Base-by-base conservation (phyloP, 2,329 filamentous ascomycete genomes). In the Davidsoniella eucalypti region DNA sequence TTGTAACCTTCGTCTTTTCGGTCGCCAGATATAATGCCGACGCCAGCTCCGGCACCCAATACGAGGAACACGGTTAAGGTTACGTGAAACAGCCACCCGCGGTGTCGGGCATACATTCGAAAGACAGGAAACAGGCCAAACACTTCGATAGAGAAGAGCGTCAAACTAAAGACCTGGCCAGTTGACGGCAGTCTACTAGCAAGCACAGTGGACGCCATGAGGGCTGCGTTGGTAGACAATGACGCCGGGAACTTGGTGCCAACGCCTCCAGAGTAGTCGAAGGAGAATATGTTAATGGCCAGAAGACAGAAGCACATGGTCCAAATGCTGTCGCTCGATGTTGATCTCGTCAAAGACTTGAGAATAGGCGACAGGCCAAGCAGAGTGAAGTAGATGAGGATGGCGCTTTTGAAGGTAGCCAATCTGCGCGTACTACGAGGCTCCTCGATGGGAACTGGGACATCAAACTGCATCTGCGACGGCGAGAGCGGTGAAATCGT, bases 61-160 rank as follows among this genome's bases (percentile, higher is more conserved):
- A 95, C 83, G 18, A 96, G 73, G 12, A 80, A 65, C 6, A 82
- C 69, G 0, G 90, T 94, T 18, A 95, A 71, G 1, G 76, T 60
- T 2, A 92, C 71, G 63, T 98, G 88, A 21, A 87, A 86, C 1
- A 70, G 74, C 80, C 85, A 92, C 53, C 81, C 87, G 37, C 84
- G 76, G 61, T 90, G 82, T 14, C 85, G 77, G 8, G 94, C 76
- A 60, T 94, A 86, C 5, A 88, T 76, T n/a, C 92, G 72, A 61
- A 96, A 96, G 4, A 98, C 88, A n/a, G 92, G 92, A 57, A 96
- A 96, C 6, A 98, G 72, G 0, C 90, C 92, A 64, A 96, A 98
- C 1, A 98, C 87, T 63, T 98, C 87, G 58, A 98, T 96, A 54
- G 82, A 88, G 72, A 98, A 96, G 5, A 98, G 76, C 0, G 90